Percentiles rank a stretch among this genome's conserved stretches.
phyloP scores from a whole-genome alignment of 2,329 filamentous ascomycete genomes.

The Diplodia mutila region DNA sequence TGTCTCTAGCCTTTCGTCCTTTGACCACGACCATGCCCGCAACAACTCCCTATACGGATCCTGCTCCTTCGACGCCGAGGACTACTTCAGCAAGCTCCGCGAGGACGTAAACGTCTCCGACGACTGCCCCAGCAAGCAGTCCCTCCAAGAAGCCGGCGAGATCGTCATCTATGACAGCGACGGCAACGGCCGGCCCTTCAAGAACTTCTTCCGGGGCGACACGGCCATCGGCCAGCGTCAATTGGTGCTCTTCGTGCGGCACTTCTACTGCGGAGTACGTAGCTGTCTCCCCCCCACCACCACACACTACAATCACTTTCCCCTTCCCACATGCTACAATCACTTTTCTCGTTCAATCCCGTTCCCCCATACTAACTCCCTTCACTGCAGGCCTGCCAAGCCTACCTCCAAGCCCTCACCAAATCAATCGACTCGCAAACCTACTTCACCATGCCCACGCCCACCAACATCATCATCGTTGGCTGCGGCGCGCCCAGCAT shows the following conservation, averaged over 20 bases:
- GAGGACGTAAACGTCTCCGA: conserved; percentile 32
- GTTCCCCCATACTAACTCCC: background rate
- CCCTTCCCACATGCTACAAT: background rate
- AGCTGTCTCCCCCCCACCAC: too few species aligned
- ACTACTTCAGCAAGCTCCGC: conserved; percentile 42
- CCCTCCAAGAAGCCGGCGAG: conserved; percentile 29
- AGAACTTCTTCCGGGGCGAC: conserved; percentile 62
- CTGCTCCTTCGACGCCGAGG: conserved; percentile 33
- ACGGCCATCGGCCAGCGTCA: conserved; percentile 42
- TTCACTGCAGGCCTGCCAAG: conserved; percentile 65
- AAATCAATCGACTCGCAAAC: conserved; percentile 50
- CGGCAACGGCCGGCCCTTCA: conserved; percentile 64
- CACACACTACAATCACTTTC: background rate
- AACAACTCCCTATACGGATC: conserved; percentile 11
- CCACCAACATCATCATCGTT: conserved; percentile 65
- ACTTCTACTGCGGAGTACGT: conserved; percentile 48
- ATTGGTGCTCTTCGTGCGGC: conserved; percentile 46
- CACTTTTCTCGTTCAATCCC: background rate
- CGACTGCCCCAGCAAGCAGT: conserved; percentile 7
- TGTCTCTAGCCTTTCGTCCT: conserved; percentile 11
- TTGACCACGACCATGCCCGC: background rate
- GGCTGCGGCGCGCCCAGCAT: conserved; percentile 68
- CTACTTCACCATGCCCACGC: conserved; percentile 50
- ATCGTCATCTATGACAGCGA: conserved; percentile 62
- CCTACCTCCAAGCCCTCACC: conserved; percentile 65